Evolutionary conservation across 768 basidiomycete genomes (phyloP), one percentile per base, ranked within the genome.

Genomic region (Lyophyllum semitale): DNA sequence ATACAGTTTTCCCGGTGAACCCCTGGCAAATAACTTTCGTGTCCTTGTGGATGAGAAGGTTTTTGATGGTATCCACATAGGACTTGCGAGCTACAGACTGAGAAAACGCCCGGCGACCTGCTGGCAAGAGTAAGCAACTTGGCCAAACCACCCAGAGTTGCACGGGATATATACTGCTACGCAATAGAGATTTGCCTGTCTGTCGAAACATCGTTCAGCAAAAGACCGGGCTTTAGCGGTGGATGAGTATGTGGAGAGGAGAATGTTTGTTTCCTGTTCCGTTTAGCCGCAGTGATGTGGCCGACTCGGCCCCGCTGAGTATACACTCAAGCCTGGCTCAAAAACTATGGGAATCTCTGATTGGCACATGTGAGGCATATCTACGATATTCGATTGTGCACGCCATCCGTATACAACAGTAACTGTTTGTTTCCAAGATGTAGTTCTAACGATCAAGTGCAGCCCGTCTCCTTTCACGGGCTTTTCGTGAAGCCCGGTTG

Each of bases 1-100:
- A 62, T 62, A 93, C 95, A 54, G 94, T 97, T 86, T 97, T 98
- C 69, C 95, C 95, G 12, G 95, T 98, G 64, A 95, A 84, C 4
- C 85, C 93, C 73, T 94, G 97, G 72, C 88, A 94, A 60, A 87
- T 80, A 42, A 99, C 96, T 73, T 86, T 95, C 62, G 97, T 97
- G 72, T 98, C 93, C 68, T 93, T 92, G 74, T 92, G 84, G 66
- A 99, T 89, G 63, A 88, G 85, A 60, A 99, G 84, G 78, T 98
- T 99, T 68, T 83, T 79, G 68, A 95, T 88, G 46, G 93, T 95
- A 68, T 91, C 89, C 51, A 88, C 93, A 71, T 98, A 98, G 65
- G 83, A 85, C 60, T 75, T 80, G 64, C 91, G 83, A 62, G 85
- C 68, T 41, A 83, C 82, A 61, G 94, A 90, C 64, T 84, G 82